A percentile compares a stretch with the other conserved stretches of the same genome.
Evolutionary conservation across 805 yeast genomes (phyloP).

Genomic region (Candida ficus): DNA sequence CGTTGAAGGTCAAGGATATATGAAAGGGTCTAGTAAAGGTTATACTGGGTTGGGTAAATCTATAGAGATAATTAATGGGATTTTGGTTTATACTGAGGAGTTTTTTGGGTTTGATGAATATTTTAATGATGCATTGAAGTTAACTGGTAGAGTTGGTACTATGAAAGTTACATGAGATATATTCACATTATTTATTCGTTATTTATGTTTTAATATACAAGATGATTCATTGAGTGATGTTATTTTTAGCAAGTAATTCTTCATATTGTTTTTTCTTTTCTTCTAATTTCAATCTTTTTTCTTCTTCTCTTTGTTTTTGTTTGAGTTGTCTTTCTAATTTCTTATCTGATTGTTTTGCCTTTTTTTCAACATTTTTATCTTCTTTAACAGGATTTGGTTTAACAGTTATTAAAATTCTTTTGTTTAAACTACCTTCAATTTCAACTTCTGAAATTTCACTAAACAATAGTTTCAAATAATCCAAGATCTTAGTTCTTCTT

Average conservation of each 20-base stretch:
- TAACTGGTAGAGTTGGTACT: constrained; percentile 30
- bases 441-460: constrained; percentile 22
- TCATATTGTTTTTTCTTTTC: constrained; percentile 15
- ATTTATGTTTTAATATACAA: too few species aligned
- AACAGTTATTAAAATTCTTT: constrained; percentile 24
- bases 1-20: constrained; percentile 20
- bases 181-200: too few species aligned
- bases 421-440: constrained; percentile 26
- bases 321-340: constrained; percentile 21
- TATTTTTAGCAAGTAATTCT: constrained; percentile 5
- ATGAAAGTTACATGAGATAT: too few species aligned
- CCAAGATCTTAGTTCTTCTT: constrained; percentile 30
- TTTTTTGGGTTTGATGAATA: constrained; percentile 30
- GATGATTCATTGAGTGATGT: too few species aligned
- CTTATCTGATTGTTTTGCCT: constrained; percentile 13
- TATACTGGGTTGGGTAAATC: constrained; percentile 41
- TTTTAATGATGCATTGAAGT: constrained; percentile 19
- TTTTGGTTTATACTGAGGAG: constrained; percentile 36
- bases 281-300: constrained; percentile 18
- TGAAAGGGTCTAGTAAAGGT: constrained; percentile 10
- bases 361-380: constrained; percentile 9
- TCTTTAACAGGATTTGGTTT: constrained; percentile 21
- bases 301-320: constrained; percentile 20
- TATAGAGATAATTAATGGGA: constrained; percentile 25
- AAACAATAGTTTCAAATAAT: constrained; percentile 24